Base-by-base conservation (phyloP, 805 yeast genomes). In the Kodamaea lidongshanica region DNA sequence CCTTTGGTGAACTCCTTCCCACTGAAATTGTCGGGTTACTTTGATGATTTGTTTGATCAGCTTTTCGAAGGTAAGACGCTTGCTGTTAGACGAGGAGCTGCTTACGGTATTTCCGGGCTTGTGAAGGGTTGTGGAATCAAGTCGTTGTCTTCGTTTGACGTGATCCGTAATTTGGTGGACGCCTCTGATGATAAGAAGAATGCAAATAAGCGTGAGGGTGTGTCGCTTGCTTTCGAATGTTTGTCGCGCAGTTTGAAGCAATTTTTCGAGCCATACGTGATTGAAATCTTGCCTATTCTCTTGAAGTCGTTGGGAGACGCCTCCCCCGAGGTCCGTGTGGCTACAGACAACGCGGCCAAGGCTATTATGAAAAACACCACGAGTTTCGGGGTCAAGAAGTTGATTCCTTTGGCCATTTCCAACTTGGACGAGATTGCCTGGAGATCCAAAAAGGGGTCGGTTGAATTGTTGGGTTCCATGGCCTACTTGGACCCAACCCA, bases 381-480 rank as follows among this genome's bases (percentile, higher is more conserved):
- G 3, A 77, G 94, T 39, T 92, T 65, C 55, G 98, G 99, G 58
- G 84, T 92, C 35, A 83, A 81, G 50, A 79, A 80, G 24, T 69
- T 92, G 54, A 87, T 92, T 53, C 99, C 98, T 2, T 67, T 89
- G 34, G 94, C 96, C 0, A 73, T 89, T 36, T 73, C 77, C 18
- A 85, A 84, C 42, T 67, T 92, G 44, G 94, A 87, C 45, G 94
- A 85, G 38, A 77, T 79, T 34, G 80, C 94, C 0, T 92, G 99
- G 99, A 73, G 99, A 61, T 77, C 95, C 0, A 92, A 92, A 61
- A 85, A 87, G 59, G 98, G 97, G 4, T 84, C 97, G 5, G 97
- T 92, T 12, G 97, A 92, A 53, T 62, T 92, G 30, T 70, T 92
- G 26, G 99, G 99, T 57, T 78, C 95, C 14, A 92, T 92, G 98